Conservation (phyloP, 306 rosid species). For the Urtica urens region DNA sequence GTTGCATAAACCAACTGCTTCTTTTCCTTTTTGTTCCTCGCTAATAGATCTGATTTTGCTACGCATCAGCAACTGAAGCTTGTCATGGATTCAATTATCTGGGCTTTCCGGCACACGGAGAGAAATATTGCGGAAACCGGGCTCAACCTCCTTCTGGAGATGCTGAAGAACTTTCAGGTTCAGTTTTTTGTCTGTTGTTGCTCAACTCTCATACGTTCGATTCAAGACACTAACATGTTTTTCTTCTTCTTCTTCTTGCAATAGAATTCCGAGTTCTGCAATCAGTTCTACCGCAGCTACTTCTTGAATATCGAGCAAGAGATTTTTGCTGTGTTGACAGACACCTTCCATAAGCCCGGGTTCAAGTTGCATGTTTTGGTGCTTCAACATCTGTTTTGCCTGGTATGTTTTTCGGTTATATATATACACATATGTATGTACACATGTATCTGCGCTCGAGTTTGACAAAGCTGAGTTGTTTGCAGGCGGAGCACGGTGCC, state of each 20-base stretch:
- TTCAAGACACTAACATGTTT: constrained; percentile 7
- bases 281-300: constrained; percentile 78
- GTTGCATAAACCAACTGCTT: neutral
- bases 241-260: neutral
- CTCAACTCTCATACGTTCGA: neutral
- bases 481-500: constrained; percentile 68
- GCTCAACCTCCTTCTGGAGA: constrained; percentile 60
- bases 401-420: constrained; percentile 42
- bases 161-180: constrained; percentile 90
- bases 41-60: neutral
- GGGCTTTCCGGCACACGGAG: constrained; percentile 98
- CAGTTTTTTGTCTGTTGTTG: constrained; percentile 6
- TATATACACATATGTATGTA: too few species aligned
- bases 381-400: constrained; percentile 89
- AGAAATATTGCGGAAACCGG: constrained; percentile 97
- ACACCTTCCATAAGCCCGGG: constrained; percentile 96
- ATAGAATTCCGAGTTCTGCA: constrained; percentile 87
- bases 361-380: constrained; percentile 97
- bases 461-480: too few species aligned
- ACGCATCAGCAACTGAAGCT: constrained; percentile 82
- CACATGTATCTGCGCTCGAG: too few species aligned
- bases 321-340: constrained; percentile 86
- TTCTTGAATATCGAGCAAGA: constrained; percentile 79
- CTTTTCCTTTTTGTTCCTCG: neutral
- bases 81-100: constrained; percentile 91